Percentiles rank a stretch among this genome's conserved stretches.
Conservation (phyloP, 345 rosid species). For the Camelina sativa region DNA sequence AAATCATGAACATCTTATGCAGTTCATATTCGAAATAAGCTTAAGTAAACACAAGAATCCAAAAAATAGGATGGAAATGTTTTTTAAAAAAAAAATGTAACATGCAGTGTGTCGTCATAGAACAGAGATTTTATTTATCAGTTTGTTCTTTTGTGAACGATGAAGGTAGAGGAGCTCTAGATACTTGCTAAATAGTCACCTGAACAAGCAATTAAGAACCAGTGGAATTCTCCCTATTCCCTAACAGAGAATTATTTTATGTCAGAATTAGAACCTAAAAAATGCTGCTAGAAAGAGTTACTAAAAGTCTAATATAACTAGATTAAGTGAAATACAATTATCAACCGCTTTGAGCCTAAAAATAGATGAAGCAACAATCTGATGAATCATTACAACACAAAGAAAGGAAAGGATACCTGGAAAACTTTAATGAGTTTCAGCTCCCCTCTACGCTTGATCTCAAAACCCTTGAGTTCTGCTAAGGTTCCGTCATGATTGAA, state of each 20-base stretch:
- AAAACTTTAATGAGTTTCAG: slow-evolving; percentile 97
- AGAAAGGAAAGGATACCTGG: slow-evolving; percentile 61
- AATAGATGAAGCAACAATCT: slow-evolving; percentile 20
- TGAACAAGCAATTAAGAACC: slow-evolving; percentile 24
- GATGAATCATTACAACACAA: slow-evolving; percentile 32
- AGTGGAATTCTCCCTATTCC: slow-evolving; percentile 17
- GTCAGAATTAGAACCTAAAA: slow-evolving; percentile 14
- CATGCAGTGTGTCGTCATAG: neutral
- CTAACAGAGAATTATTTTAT: neutral
- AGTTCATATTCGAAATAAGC: slow-evolving; percentile 7
- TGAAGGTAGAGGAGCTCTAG: neutral
- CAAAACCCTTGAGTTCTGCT: slow-evolving; percentile 99
- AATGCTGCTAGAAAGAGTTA: slow-evolving; percentile 27
- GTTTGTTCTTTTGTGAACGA: slow-evolving; percentile 9
- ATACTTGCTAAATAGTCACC: slow-evolving; percentile 19
- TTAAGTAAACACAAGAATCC: slow-evolving; percentile 9
- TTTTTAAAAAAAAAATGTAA: neutral
- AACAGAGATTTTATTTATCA: slow-evolving; percentile 2
- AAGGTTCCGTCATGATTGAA: slow-evolving; percentile 97
- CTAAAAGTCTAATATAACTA: neutral
- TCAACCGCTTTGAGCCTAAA: slow-evolving; percentile 15
- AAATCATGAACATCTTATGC: slow-evolving; percentile 25
- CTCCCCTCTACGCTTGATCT: slow-evolving; percentile 99
- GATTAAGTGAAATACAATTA: slow-evolving; percentile 15
- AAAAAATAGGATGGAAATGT: neutral